These are phyloP conservation scores for Coniferiporia weirii DNA, from an alignment of 1,284 basidiomycete species.

Conservation along the genomic window DNA sequence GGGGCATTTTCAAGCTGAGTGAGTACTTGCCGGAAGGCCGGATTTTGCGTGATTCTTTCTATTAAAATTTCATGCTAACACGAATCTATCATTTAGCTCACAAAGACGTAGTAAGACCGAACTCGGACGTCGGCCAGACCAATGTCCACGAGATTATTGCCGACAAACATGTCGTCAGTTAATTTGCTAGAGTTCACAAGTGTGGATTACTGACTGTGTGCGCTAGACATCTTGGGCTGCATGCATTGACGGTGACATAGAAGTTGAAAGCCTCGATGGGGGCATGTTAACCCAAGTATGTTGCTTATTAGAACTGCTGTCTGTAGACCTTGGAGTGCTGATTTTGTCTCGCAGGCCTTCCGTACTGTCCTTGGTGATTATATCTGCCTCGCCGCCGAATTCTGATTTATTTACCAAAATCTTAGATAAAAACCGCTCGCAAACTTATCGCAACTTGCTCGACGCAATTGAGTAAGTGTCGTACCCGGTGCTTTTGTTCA, in stretches of 20 bases:
- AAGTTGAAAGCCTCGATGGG: constrained; percentile 2
- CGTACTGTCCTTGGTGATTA: constrained; percentile 8
- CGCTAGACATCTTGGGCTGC: constrained; percentile 16
- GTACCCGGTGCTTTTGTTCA: neutral
- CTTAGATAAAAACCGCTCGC: neutral
- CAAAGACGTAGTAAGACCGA: neutral
- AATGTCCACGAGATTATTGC: neutral
- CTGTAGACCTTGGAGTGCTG: neutral
- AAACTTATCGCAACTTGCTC: constrained; percentile 9
- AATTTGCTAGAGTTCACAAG: neutral
- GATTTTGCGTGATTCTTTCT: neutral
- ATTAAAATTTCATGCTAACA: neutral
- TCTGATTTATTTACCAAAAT: neutral
- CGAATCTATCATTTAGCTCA: neutral
- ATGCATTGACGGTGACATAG: constrained; percentile 9
- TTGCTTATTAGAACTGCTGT: neutral
- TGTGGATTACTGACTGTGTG: neutral
- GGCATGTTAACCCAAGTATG: constrained; percentile 15
- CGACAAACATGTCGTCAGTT: constrained; percentile 15
- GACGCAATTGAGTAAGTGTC: constrained; percentile 6
- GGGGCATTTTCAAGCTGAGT: constrained; percentile 7
- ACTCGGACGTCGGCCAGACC: neutral
- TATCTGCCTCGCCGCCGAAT: neutral
- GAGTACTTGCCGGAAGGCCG: neutral
- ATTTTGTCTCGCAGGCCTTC: constrained; percentile 10